Conservation (phyloP, 2,329 filamentous ascomycete species). For the Domatiomyces catenatus region DNA sequence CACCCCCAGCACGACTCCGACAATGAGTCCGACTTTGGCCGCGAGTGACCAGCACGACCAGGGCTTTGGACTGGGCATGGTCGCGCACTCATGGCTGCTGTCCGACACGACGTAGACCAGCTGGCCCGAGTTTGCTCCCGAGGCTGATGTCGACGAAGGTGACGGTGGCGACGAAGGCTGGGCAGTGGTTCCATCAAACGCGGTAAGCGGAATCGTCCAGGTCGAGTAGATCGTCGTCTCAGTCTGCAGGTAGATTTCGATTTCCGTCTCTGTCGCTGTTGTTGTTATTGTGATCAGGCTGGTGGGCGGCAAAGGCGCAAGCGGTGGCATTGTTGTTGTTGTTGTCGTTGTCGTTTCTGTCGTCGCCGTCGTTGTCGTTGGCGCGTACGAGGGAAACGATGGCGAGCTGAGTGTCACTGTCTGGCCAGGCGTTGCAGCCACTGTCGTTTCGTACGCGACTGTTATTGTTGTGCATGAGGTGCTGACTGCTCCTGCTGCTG, state of each 20-base stretch:
- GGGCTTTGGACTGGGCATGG: background rate
- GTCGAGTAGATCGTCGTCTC: constrained; percentile 9
- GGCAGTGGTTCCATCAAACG: background rate
- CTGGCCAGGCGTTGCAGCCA: background rate
- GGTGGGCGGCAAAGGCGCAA: constrained; percentile 5
- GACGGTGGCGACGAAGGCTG: no score
- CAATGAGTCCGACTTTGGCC: constrained; percentile 19
- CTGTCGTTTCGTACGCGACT: background rate
- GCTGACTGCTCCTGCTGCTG: background rate
- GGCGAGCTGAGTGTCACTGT: background rate
- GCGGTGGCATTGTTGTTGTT: background rate
- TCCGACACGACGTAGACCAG: constrained; percentile 6
- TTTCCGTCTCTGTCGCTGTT: constrained; percentile 10
- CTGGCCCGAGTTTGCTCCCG: background rate
- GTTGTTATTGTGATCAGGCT: constrained; percentile 5
- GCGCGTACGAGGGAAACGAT: background rate
- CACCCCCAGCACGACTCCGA: constrained; percentile 16
- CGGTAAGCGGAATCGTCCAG: constrained; percentile 5
- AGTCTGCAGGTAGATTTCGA: constrained; percentile 12
- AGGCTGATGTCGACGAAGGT: background rate
- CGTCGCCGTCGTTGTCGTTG: background rate
- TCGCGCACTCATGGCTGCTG: background rate
- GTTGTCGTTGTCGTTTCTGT: background rate
- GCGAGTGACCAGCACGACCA: constrained; percentile 13
- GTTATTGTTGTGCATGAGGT: background rate